Evolutionary conservation across 305 asterid species (phyloP), one percentile per base, ranked within the genome.

Genomic region (Rubia occidens): DNA sequence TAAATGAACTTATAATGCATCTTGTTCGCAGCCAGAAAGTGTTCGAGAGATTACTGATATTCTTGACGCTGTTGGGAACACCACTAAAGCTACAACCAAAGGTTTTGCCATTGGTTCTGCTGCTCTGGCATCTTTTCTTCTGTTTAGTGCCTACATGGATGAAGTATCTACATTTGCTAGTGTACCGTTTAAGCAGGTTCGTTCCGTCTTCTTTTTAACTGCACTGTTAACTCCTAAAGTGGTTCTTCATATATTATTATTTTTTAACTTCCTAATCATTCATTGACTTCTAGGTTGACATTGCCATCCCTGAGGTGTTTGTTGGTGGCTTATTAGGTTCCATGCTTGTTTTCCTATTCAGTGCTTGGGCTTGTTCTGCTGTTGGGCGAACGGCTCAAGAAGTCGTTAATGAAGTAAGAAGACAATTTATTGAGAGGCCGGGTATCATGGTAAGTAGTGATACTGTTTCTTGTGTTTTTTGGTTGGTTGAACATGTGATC

Each of bases 91-190:
- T 77, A 95, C 99, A 49, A 95, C 99, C 77, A 95, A 95, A 83
- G 99, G 99, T 60, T 95, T 95, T 83, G 99, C 99, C 62, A 95
- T 95, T 82, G 99, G 99, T 72, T 95, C 99, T 84, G 99, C 99
- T 58, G 96, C 96, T 71, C 88, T 95, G 67, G 99, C 97, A 77
- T 91, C 99, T 67, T 95, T 95, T 80, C 99, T 95, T 75, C 88
- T 95, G 58, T 95, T 95, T 78, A 95, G 99, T 71, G 99, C 99
- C 69, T 95, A 91, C 78, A 95, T 95, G 99, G 99, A 95, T 84
- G 99, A 95, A 85, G 96, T 95, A 59, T 86, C 95, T 72, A 78
- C 95, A 29, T 89, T 95, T 82, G 86, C 97, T 10, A 87, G 71
- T 26, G 78, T 77, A 71, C 80, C 91, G 64, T 95, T 95, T 78